These are phyloP conservation scores for Geosmithia flava DNA, from an alignment of 2,329 filamentous ascomycete species.

Conservation along the genomic window DNA sequence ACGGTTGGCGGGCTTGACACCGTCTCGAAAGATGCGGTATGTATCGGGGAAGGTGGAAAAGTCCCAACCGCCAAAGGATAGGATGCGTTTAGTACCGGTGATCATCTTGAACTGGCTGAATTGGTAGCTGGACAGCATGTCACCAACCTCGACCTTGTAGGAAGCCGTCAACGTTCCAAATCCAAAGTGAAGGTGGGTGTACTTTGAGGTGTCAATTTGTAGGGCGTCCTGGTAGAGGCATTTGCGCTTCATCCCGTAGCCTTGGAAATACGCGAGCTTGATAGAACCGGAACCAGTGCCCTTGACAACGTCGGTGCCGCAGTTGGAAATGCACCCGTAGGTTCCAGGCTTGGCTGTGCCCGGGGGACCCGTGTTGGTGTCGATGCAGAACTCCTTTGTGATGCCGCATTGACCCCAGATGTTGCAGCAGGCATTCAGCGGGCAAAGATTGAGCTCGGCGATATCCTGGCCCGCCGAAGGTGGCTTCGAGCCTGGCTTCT, in stretches of 20 bases:
- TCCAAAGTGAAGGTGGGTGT: slow-evolving; percentile 16
- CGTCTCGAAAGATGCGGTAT: slow-evolving; percentile 15
- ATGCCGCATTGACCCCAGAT: slow-evolving; percentile 19
- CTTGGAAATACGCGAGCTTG: slow-evolving; percentile 17
- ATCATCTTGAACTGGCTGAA: slow-evolving; percentile 1
- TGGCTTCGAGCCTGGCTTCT: slow-evolving; percentile 21
- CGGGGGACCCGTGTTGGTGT: slow-evolving; percentile 11
- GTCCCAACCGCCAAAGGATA: slow-evolving; percentile 23
- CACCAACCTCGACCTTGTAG: not conserved
- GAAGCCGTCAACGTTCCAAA: slow-evolving; percentile 2
- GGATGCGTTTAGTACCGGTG: slow-evolving; percentile 9
- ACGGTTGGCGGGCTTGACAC: slow-evolving; percentile 19
- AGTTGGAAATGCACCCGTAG: slow-evolving; percentile 16
- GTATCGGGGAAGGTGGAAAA: slow-evolving; percentile 13
- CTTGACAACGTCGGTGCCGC: slow-evolving; percentile 16
- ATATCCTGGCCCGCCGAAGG: slow-evolving; percentile 19
- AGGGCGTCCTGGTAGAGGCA: slow-evolving; percentile 14
- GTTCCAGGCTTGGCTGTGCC: slow-evolving; percentile 12
- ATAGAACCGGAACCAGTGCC: not conserved
- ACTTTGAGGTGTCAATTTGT: not conserved
- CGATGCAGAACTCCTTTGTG: slow-evolving; percentile 14
- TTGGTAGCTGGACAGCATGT: not conserved
- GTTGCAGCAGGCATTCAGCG: slow-evolving; percentile 23
- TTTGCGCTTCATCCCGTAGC: slow-evolving; percentile 12
- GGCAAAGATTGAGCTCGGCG: slow-evolving; percentile 26